Base-by-base conservation (phyloP, 371 early-diverging fungal species). In the Chytridiales sp. region DNA sequence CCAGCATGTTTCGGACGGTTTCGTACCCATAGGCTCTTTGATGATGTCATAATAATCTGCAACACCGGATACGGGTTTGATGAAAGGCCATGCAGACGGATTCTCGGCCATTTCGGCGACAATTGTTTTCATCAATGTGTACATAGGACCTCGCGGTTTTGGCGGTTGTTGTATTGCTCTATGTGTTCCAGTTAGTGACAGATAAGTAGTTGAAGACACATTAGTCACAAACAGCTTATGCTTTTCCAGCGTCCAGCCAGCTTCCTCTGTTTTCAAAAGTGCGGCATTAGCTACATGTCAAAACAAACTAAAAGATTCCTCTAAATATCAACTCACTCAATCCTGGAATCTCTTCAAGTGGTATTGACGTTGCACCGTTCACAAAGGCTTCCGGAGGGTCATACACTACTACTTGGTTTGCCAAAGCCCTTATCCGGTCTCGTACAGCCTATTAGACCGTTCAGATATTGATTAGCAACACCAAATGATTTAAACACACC, bases 41-140 rank as follows among this genome's bases (percentile, higher is more conserved):
- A 99, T 96, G 44, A 98, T 86, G 5, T 87, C 83, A 61, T 95
- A 95, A 72, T 99, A 99, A 69, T 98, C 98, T 3, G 93, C 87
- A 0, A 99, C 99, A 1, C 87, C 80, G 55, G 92, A 87, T 8
- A 99, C 99, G 8, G 99, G 98, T 49, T 95, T 89, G 41, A 87
- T 76, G 74, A 99, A 99, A 22, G 99, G 99, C 99, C 99, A 99
- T 3, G 99, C 85, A 40, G 83, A 79, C 4, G 87, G 77, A 69
- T 95, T 84, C 6, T 79, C 86, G 67, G 62, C 29, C 60, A 79
- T 68, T 46, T 76, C 77, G 5, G 50, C 34, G 17, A 75, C 60
- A n/a, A 79, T 29, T 54, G 68, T 72, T 34, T 50, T 57, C 54
- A 79, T 66, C 35, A 74, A 58, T 0, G 59, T 69, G 47, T 79